Percentiles rank a stretch among this genome's conserved stretches.
phyloP scores from a whole-genome alignment of 2,329 filamentous ascomycete genomes.

The Penicillium griseofulvum region DNA sequence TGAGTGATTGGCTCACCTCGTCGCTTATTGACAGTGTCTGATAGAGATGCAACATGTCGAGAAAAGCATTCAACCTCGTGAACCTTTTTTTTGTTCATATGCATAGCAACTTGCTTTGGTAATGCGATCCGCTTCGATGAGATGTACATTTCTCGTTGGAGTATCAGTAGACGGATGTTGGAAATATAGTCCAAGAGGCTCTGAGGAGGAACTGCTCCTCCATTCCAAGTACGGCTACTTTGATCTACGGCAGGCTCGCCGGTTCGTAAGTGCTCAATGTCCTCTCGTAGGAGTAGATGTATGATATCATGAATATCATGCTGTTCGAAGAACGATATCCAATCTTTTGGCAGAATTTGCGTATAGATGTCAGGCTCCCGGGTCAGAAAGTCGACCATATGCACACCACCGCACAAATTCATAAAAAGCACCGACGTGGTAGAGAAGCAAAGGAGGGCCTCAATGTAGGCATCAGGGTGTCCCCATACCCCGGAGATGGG shows the following conservation, averaged over 20 bases:
- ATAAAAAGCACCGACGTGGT: slow-evolving; percentile 73
- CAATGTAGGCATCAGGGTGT: slow-evolving; percentile 72
- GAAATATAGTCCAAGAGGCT: slow-evolving; percentile 70
- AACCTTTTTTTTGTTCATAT: slow-evolving; percentile 96
- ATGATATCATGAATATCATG: slow-evolving; percentile 73
- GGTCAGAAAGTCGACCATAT: slow-evolving; percentile 95
- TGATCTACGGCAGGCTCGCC: neutral
- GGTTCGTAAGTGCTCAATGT: slow-evolving; percentile 53
- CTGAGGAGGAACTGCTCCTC: slow-evolving; percentile 45
- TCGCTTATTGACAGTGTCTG: slow-evolving; percentile 53
- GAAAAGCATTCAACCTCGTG: slow-evolving; percentile 93
- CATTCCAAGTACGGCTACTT: slow-evolving; percentile 41
- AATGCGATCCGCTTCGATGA: slow-evolving; percentile 47
- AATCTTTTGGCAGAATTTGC: slow-evolving; percentile 71
- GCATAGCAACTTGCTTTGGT: slow-evolving; percentile 72
- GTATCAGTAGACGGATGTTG: slow-evolving; percentile 65
- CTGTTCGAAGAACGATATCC: slow-evolving; percentile 73
- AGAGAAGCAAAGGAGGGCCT: slow-evolving; percentile 73
- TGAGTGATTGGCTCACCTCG: slow-evolving; percentile 63
- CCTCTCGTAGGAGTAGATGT: slow-evolving; percentile 75
- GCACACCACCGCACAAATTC: slow-evolving; percentile 92
- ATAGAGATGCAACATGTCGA: slow-evolving; percentile 71
- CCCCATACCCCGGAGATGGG: slow-evolving; percentile 70
- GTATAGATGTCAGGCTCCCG: slow-evolving; percentile 79
- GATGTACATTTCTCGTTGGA: slow-evolving; percentile 52